Percentiles rank a stretch among this genome's conserved stretches.
phyloP scores from a whole-genome alignment of 345 rosid genomes.

The Populus pruinosa region DNA sequence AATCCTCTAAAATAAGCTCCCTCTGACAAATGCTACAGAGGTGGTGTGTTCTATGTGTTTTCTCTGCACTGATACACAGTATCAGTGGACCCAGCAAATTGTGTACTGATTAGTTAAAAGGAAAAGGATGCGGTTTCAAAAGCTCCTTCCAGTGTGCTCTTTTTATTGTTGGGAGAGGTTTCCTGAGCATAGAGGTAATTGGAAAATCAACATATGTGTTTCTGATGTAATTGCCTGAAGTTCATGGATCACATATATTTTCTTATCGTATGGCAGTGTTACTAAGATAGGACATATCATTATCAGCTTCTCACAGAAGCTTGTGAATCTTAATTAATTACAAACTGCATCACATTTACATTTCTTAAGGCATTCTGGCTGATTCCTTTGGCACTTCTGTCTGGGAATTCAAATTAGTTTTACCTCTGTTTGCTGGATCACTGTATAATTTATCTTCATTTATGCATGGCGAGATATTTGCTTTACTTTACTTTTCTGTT shows the following conservation, averaged over 20 bases:
- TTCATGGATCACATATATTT: no score
- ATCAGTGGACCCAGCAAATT: background rate
- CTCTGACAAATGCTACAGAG: background rate
- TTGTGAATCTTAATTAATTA: background rate
- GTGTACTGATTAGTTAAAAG: background rate
- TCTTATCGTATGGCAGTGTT: no score
- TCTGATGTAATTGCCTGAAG: no score
- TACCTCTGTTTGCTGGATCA: background rate
- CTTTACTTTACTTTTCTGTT: slow-evolving; percentile 1
- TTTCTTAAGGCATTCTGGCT: background rate
- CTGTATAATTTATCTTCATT: slow-evolving; percentile 2
- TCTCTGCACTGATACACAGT: no score
- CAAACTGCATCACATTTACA: background rate
- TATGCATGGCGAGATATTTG: slow-evolving; percentile 7
- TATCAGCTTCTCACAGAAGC: no score
- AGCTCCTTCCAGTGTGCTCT: background rate
- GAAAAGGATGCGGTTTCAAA: background rate
- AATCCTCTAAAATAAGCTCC: background rate
- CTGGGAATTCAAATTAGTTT: background rate
- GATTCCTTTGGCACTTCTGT: background rate
- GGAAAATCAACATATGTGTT: no score
- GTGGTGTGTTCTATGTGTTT: background rate
- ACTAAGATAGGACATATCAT: no score
- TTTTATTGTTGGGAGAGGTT: background rate
- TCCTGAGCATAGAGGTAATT: background rate